Percentiles rank a stretch among this genome's conserved stretches.
These are phyloP conservation scores for Populus pruinosa DNA, from an alignment of 345 rosid species.

Conservation along the genomic window DNA sequence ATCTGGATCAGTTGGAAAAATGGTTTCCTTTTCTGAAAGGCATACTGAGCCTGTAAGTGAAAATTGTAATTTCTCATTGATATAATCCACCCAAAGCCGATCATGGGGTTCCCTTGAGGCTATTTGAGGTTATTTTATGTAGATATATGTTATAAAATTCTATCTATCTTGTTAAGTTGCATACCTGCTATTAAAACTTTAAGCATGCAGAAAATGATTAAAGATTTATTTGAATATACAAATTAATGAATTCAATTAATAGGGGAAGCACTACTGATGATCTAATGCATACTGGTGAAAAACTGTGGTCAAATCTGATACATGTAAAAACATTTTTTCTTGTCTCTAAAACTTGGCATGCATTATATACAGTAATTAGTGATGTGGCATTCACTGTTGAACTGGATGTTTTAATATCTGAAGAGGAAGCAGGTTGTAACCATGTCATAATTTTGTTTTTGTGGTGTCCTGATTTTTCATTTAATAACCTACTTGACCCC, in stretches of 20 bases:
- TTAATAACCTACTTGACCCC: too few relatives aligned
- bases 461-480: too few relatives aligned
- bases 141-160: neutral
- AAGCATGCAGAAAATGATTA: neutral
- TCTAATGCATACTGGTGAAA: neutral
- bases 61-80: conserved; percentile 1
- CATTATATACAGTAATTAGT: neutral
- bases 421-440: too few relatives aligned
- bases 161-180: neutral
- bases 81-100: neutral
- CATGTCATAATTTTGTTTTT: too few relatives aligned
- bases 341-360: too few relatives aligned
- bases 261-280: neutral
- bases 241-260: neutral
- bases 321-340: too few relatives aligned
- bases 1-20: conserved; percentile 69
- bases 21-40: conserved; percentile 75
- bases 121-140: neutral
- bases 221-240: neutral
- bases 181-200: neutral
- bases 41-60: conserved; percentile 64
- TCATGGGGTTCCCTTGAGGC: neutral
- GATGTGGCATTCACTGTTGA: neutral
- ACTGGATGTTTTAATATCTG: neutral
- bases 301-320: too few relatives aligned